Evolutionary conservation across 768 basidiomycete species (phyloP).

Genomic region (Termitomyces sp.): DNA sequence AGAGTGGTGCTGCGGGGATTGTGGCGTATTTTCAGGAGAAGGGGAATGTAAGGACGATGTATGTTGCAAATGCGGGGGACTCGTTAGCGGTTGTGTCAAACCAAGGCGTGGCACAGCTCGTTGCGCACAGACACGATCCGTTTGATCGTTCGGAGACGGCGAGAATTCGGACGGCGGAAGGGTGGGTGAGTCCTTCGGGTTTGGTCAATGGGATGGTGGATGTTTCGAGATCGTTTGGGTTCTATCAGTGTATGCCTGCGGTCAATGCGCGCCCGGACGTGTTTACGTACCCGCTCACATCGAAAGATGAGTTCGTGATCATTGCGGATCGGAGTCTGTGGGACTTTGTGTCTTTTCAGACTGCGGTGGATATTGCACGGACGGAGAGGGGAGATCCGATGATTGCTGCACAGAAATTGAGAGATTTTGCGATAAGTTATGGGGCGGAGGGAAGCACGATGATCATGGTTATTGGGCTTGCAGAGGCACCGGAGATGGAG

Average conservation of each 20-base stretch:
- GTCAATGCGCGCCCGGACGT: slow-evolving; percentile 89
- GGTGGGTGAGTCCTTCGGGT: slow-evolving; percentile 90
- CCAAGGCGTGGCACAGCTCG: slow-evolving; percentile 65
- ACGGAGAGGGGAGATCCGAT: slow-evolving; percentile 56
- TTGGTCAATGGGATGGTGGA: slow-evolving; percentile 90
- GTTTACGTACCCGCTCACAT: slow-evolving; percentile 60
- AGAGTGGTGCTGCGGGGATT: slow-evolving; percentile 79
- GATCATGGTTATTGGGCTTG: slow-evolving; percentile 94
- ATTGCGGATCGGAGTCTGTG: slow-evolving; percentile 91
- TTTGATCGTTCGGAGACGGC: slow-evolving; percentile 81
- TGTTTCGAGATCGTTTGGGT: slow-evolving; percentile 91
- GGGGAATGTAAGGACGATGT: slow-evolving; percentile 58
- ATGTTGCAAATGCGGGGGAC: slow-evolving; percentile 88
- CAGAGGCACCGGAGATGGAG: slow-evolving; percentile 62
- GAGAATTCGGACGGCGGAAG: slow-evolving; percentile 89
- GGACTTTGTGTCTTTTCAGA: slow-evolving; percentile 93
- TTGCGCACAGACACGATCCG: slow-evolving; percentile 86
- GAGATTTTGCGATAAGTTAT: slow-evolving; percentile 96
- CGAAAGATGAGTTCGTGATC: slow-evolving; percentile 94
- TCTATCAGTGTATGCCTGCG: slow-evolving; percentile 84
- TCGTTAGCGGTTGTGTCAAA: slow-evolving; percentile 83
- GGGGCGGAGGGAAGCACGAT: slow-evolving; percentile 91
- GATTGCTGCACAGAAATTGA: slow-evolving; percentile 93
- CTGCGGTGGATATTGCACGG: slow-evolving; percentile 93
- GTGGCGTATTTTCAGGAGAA: slow-evolving; percentile 75